These are phyloP conservation scores for Dianthus caryophyllus DNA, from an alignment of 148 eudicot species.

Conservation along the genomic window DNA sequence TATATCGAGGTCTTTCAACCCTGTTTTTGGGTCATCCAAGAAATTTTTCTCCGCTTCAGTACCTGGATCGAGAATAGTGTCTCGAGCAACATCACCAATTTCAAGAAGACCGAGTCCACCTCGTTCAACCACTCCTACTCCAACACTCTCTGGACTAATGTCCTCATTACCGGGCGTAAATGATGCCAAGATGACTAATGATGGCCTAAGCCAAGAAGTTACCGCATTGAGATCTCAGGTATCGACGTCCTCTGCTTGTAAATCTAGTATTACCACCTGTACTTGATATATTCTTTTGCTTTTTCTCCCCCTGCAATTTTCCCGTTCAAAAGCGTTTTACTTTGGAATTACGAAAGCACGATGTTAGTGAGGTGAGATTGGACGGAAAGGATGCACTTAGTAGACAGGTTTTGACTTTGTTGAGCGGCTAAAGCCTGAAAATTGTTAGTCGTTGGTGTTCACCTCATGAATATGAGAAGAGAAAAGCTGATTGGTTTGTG, in stretches of 20 bases:
- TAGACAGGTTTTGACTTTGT: background rate
- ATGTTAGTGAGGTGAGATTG: background rate
- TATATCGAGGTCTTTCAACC: conserved; percentile 79
- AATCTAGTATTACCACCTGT: conserved; percentile 7
- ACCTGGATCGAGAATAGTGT: conserved; percentile 96
- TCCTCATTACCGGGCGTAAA: conserved; percentile 56
- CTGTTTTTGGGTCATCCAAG: conserved; percentile 87
- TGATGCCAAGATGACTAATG: conserved; percentile 55
- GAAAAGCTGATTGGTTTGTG: no score
- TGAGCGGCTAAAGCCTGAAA: background rate
- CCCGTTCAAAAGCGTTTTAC: background rate
- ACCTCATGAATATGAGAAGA: no score
- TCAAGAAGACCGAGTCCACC: conserved; percentile 93
- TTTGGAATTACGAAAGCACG: background rate
- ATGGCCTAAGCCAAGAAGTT: conserved; percentile 70
- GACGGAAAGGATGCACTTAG: background rate
- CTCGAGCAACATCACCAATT: conserved; percentile 94
- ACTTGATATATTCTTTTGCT: background rate
- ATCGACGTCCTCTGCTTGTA: conserved; percentile 16
- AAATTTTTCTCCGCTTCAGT: conserved; percentile 97
- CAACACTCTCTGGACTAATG: conserved; percentile 80
- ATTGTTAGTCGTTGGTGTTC: no score
- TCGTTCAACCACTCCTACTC: conserved; percentile 93
- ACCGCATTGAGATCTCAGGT: conserved; percentile 75
- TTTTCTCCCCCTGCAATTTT: background rate